Evolutionary conservation across 2,329 filamentous ascomycete species (phyloP).

Genomic region (Zymoseptoria passerinii): DNA sequence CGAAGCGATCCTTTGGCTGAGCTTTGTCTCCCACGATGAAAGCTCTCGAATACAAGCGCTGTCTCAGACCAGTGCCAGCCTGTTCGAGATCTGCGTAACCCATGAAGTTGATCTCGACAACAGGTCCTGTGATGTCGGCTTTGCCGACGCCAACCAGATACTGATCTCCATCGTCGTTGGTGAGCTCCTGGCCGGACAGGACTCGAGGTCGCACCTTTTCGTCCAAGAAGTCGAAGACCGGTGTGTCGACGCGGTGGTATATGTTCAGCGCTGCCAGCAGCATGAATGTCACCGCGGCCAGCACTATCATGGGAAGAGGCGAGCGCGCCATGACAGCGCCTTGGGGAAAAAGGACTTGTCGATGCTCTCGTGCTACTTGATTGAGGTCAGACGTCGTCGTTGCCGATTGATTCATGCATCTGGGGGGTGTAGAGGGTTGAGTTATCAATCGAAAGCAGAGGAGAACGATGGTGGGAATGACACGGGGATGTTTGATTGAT

Average conservation of each 20-base stretch:
- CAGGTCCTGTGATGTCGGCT: slow-evolving; percentile 68
- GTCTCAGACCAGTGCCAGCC: slow-evolving; percentile 72
- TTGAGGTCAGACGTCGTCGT: background rate
- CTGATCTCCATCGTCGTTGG: slow-evolving; percentile 17
- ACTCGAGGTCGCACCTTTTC: background rate
- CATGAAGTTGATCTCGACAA: slow-evolving; percentile 85
- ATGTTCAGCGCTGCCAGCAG: slow-evolving; percentile 13
- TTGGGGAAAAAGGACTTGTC: slow-evolving; percentile 30
- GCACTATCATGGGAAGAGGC: slow-evolving; percentile 10
- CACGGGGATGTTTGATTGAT: background rate
- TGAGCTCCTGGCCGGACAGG: background rate
- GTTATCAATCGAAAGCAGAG: background rate
- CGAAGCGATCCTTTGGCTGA: slow-evolving; percentile 61
- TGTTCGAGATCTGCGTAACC: slow-evolving; percentile 85
- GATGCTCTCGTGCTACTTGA: background rate
- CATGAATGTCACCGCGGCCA: slow-evolving; percentile 12
- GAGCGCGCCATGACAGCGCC: slow-evolving; percentile 13
- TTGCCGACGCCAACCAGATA: slow-evolving; percentile 63
- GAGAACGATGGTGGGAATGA: background rate
- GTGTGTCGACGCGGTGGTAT: slow-evolving; percentile 11
- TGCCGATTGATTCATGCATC: background rate
- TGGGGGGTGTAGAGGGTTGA: background rate
- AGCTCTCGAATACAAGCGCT: slow-evolving; percentile 78
- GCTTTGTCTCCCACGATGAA: slow-evolving; percentile 72
- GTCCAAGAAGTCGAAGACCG: slow-evolving; percentile 9